Conservation (phyloP, 2,329 filamentous ascomycete genomes). For the Fusarium compactum region DNA sequence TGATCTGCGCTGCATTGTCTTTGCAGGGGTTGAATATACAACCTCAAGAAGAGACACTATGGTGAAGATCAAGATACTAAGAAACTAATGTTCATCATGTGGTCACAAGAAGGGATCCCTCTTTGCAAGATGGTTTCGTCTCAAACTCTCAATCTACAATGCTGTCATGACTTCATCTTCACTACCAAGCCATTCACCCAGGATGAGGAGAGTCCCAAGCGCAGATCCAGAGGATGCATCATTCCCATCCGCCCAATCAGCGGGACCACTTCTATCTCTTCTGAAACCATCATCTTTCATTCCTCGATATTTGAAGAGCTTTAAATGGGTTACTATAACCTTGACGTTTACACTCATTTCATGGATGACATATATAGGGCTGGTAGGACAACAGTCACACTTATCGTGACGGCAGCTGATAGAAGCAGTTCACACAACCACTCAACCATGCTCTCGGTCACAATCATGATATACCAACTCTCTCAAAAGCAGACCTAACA, state of each 20-base stretch:
- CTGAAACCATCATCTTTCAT: neutral
- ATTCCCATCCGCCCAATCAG: conserved; percentile 13
- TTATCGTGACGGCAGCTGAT: neutral
- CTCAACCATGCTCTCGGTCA: neutral
- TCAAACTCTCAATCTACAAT: neutral
- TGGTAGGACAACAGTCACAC: neutral
- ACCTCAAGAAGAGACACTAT: neutral
- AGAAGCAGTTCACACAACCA: conserved; percentile 22
- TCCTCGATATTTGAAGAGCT: conserved; percentile 4
- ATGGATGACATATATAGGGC: conserved; percentile 11
- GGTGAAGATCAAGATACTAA: neutral
- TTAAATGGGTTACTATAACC: conserved; percentile 9
- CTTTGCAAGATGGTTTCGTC: neutral
- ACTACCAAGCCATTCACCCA: conserved; percentile 20
- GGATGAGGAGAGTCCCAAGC: conserved; percentile 24
- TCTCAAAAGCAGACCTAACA: conserved; percentile 27
- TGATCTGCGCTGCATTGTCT: neutral
- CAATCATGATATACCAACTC: neutral
- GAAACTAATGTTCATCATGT: neutral
- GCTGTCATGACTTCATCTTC: conserved; percentile 36
- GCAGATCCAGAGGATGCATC: conserved; percentile 29
- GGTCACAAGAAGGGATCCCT: neutral
- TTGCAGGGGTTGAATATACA: neutral
- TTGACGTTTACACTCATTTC: conserved; percentile 14
- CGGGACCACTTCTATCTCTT: conserved; percentile 7